Base-by-base conservation (phyloP, 495 filamentous ascomycete genomes). In the Aspergillus diversus region DNA sequence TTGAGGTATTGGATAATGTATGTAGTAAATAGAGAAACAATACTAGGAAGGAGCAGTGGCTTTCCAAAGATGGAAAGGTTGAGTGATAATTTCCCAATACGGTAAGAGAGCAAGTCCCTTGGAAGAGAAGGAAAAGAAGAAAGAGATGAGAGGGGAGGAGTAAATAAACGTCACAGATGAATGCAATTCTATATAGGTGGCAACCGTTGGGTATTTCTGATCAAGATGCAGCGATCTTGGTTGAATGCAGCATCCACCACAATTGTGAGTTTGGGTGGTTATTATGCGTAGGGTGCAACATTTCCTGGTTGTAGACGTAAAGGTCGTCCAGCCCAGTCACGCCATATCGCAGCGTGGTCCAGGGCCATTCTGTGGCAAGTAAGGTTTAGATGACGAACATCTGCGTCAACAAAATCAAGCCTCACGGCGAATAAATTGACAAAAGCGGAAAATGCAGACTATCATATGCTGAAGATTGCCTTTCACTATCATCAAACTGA, bases 361-460 rank as follows among this genome's bases (percentile, higher is more conserved):
- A 53, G 50, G 33, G 50, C 21, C 21, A 32, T 52, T 15, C 8
- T 43, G 3, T 15, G 8, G 39, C 39, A 11, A 43, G 3, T 43
- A 43, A 43, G 39, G 39, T 43, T 43, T 15, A 43, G 39, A 43
- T 43, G 39, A 13, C 39, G 11, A 43, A 43, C 11, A 11, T 11
- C n/a, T 43, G 11, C 39, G 3, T 4, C 39, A 43, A 43, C 39
- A 11, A 43, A 17, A 5, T 8, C 47, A 7, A 50, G 47, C 32
- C 33, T 55, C 53, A 37, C 37, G 8, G 9, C 27, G 6, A 9
- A 9, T 5, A 50, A 17, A 31, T 50, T 50, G 17, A 50, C 47
- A 11, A 43, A 43, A 43, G 47, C 47, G 47, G 47, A 50, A 17
- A 50, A 50, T 31, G 16, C 47, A 50, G 47, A 9, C 47, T 50